Evolutionary conservation across 2,329 filamentous ascomycete genomes (phyloP), one percentile per base, ranked within the genome.

Genomic region (Thelonectria blattea): DNA sequence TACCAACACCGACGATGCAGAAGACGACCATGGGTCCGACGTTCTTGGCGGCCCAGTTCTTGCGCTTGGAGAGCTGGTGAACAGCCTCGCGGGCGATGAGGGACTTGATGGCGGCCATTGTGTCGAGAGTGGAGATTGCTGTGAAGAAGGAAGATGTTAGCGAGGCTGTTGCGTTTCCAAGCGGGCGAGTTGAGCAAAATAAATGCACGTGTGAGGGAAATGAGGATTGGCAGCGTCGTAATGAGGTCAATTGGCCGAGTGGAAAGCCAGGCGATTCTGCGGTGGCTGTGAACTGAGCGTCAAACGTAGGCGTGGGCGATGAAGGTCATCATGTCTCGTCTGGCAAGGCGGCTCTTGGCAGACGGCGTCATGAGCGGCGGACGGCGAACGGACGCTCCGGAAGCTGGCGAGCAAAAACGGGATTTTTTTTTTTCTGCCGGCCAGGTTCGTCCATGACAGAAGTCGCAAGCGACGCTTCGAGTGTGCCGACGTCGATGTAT

Each of bases 11-110:
- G 64, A 80, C 73, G 55, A 80, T 80, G 70, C 72, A 75, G 68
- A 80, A 79, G 65, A 80, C 78, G 53, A 79, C 73, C 61, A 80
- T 72, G 65, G 78, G 76, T 69, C 78, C 78, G 52, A 71, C 70
- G 54, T 80, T 74, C 57, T 68, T 63, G 30, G 71, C 59, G 52
- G 78, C 70, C 76, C 76, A 80, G 74, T 74, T 80, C 63, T 74
- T 59, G 61, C 78, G 78, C 76, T 78, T 79, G 66, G 66, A 70
- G 48, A 80, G 71, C 69, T 77, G 72, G 73, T 73, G 64, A 50
- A 76, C 65, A 67, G 73, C 74, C 59, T 71, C 67, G 69, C 76
- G 78, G 69, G 70, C 68, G 63, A 75, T 73, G 63, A 79, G 63
- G 58, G 74, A 49, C 18, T 74, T 72, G 68, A 80, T 76, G 70